Conservation (phyloP, 2,329 filamentous ascomycete species). For the Dactylellina sp. region DNA sequence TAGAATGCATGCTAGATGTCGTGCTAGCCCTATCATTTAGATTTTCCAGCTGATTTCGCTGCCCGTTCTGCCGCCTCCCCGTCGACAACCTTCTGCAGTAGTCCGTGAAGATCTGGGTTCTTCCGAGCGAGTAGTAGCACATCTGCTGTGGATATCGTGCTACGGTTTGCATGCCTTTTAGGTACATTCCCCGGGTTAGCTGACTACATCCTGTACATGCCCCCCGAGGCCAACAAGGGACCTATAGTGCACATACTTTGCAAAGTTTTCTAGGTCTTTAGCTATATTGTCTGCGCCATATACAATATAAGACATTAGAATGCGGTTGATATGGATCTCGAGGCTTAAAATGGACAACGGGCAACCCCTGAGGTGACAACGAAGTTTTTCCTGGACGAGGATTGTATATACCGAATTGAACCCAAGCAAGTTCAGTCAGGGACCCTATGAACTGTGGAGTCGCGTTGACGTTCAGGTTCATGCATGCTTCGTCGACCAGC, state of each 20-base stretch:
- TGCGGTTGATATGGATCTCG: conserved; percentile 13
- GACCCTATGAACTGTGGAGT: conserved; percentile 91
- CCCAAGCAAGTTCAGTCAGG: conserved; percentile 86
- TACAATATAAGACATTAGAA: conserved; percentile 14
- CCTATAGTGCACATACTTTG: conserved; percentile 64
- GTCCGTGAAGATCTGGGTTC: conserved; percentile 83
- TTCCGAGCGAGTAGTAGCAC: conserved; percentile 86
- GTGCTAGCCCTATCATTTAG: conserved; percentile 28
- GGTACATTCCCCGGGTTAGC: conserved; percentile 63
- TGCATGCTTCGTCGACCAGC: conserved; percentile 86
- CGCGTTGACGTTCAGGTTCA: conserved; percentile 80
- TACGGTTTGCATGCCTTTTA: conserved; percentile 80
- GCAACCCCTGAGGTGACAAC: conserved; percentile 5
- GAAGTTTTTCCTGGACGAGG: conserved; percentile 17
- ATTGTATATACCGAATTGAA: conserved; percentile 76
- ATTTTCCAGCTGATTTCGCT: conserved; percentile 48
- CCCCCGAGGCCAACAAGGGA: background rate
- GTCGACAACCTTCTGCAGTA: conserved; percentile 78
- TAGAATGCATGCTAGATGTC: background rate
- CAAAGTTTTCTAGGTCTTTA: conserved; percentile 74
- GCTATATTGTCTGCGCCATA: conserved; percentile 67
- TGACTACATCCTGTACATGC: background rate
- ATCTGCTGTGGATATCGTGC: conserved; percentile 84
- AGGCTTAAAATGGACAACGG: conserved; percentile 1
- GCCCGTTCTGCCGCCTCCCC: conserved; percentile 67